Evolutionary conservation across 164 flowering plant species (phyloP), one percentile per base, ranked within the genome.

Genomic region (Hamamelis virginiana): DNA sequence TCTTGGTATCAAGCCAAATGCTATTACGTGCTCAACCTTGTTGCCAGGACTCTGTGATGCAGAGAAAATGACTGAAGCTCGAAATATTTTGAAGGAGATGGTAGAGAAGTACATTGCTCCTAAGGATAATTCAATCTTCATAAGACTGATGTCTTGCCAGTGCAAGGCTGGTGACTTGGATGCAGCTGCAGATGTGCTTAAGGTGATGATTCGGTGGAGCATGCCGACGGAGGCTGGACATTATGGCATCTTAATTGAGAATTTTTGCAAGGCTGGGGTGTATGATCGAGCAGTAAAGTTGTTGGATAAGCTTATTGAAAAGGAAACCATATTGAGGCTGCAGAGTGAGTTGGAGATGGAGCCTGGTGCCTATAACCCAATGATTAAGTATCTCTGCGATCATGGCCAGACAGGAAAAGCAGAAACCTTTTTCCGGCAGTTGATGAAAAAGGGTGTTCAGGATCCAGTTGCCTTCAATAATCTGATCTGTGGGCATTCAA

Each of bases 21-120:
- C 78, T 53, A 64, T 80, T 21, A 92, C 97, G 0, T 95, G 81
- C 68, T 73, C 91, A 0, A 84, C 93, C 0, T 63, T 95, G 76
- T 80, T 95, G 76, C 97, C 96, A 0, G 96, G 97, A 56, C 85
- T 95, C 18, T 92, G 97, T 77, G 91, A 91, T 73, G 81, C 83
- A 0, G 85, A 79, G 67, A 95, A 89, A 75, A 81, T 90, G 94
- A 18, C 72, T 19, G 97, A 92, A 50, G 97, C 97, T 27, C 60
- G 57, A 10, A 73, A 11, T 22, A 51, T 91, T 38, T 64, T 92
- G 76, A 77, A 72, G 70, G 94, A 91, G 79, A 91, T 95, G 97
- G 87, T 80, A 65, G 78, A 81, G 62, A 82, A 80, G 45, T 72
- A 84, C 72, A 61, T 87, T 65, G 80, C 81, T 47, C 96, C 97